A percentile compares a stretch with the other conserved stretches of the same genome.
Conservation (phyloP, 2,329 filamentous ascomycete genomes). For the Periconia sp. region DNA sequence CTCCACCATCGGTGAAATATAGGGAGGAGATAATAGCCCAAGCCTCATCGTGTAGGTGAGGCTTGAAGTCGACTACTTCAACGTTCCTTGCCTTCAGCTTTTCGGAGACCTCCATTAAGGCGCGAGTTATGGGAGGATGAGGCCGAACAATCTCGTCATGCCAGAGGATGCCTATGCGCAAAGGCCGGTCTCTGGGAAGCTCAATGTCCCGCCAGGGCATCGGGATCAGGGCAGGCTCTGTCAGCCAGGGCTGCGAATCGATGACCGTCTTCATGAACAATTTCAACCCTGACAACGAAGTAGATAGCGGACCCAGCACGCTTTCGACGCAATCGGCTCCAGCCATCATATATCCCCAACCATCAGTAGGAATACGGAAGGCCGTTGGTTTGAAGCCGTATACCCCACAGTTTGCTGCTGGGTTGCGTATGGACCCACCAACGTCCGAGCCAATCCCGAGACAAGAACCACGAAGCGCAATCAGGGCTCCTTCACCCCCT, state of each 20-base stretch:
- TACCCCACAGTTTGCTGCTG: conserved; percentile 39
- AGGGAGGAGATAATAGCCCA: conserved; percentile 54
- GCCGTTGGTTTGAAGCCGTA: conserved; percentile 51
- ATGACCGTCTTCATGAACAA: conserved; percentile 62
- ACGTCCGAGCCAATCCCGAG: conserved; percentile 54
- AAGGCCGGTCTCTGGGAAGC: conserved; percentile 24
- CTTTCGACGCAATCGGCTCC: conserved; percentile 55
- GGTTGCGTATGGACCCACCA: conserved; percentile 27
- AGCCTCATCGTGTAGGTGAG: conserved; percentile 57
- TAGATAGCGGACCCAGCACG: conserved; percentile 62
- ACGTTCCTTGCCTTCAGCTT: conserved; percentile 55
- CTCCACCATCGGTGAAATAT: conserved; percentile 64
- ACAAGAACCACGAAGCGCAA: conserved; percentile 59
- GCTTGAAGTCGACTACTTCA: conserved; percentile 59
- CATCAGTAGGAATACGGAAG: conserved; percentile 51
- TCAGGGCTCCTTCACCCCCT: conserved; percentile 63
- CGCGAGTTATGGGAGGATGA: conserved; percentile 68
- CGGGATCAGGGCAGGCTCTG: conserved; percentile 64
- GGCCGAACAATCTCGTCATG: conserved; percentile 69
- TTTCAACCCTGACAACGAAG: conserved; percentile 58
- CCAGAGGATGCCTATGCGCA: conserved; percentile 68
- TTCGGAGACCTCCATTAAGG: conserved; percentile 55
- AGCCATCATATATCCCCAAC: conserved; percentile 51
- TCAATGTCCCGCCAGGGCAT: conserved; percentile 59
- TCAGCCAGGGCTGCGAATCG: conserved; percentile 60